Base-by-base conservation (phyloP, 2,329 filamentous ascomycete genomes). In the Plenodomus lindquistii region DNA sequence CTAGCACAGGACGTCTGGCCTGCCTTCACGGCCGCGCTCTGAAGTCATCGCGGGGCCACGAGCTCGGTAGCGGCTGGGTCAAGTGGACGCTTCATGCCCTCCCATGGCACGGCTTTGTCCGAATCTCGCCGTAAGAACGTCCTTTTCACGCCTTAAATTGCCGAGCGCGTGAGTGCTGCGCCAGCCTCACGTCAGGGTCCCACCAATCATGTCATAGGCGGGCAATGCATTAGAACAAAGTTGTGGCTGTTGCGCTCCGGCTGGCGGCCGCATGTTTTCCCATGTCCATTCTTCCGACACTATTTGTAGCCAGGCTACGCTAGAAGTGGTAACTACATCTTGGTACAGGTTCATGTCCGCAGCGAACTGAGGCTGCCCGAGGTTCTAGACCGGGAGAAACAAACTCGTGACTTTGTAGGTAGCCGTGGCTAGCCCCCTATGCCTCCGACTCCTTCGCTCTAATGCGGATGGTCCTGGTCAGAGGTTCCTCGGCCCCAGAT, bases 401-500 rank as follows among this genome's bases (percentile, higher is more conserved):
- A 46, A 29, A 38, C 51, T 45, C 38, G 35, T 46, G 44, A 46
- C 46, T 40, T 34, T 24, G 27, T 40, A n/a, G 29, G 39, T 24
- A 42, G 22, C 18, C 21, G 29, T 36, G 16, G 31, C 19, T 47
- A 22, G 42, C 35, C 36, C 38, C 34, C 51, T 49, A 60, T 55
- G 52, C 46, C 46, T 51, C 53, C 49, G 49, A 40, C 22, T 59
- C 59, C 57, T 69, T 69, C 19, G 65, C 66, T 42, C 65, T 63
- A 48, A 72, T 55, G 35, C 68, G 63, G 31, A 72, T 54, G 37
- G 55, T 69, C 44, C 69, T 63, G 17, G 59, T 59, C 36, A 72
- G 49, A 38, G 66, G 52, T 44, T 70, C 64, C 37, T 72, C 69
- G n/a, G 73, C 72, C 7, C 80, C 80, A 42, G 76, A 76, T 40